Percentiles rank a stretch among this genome's conserved stretches.
phyloP scores from a whole-genome alignment of 108 stramenopile genomes.

The Pseudonitzschia multistriata region DNA sequence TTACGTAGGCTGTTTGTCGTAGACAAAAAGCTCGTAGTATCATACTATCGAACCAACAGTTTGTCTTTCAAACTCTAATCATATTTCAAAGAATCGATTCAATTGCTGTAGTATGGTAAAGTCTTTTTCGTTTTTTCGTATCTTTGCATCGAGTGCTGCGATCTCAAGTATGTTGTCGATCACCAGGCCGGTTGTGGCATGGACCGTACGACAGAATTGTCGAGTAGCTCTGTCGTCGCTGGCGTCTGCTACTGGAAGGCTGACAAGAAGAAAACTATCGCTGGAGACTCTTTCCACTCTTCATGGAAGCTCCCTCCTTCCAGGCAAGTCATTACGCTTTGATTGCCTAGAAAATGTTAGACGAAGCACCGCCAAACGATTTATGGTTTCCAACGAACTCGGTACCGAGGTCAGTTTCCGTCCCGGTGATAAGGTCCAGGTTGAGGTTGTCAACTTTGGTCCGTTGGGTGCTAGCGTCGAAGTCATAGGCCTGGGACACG shows the following conservation, averaged over 20 bases:
- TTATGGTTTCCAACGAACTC: conserved; percentile 9
- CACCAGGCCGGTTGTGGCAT: conserved; percentile 21
- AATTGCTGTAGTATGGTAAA: not conserved
- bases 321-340: not conserved
- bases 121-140: not conserved
- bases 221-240: not conserved
- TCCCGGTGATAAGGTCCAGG: conserved; percentile 62
- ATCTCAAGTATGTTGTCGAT: not conserved
- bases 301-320: not conserved
- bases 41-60: no score
- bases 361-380: not conserved
- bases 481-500: conserved; percentile 62
- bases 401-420: conserved; percentile 31
- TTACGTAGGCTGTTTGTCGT: no score
- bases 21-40: no score
- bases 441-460: conserved; percentile 76
- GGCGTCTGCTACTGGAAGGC: not conserved
- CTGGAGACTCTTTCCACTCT: not conserved
- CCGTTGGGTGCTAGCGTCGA: conserved; percentile 76
- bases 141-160: conserved; percentile 4
- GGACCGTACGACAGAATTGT: conserved; percentile 14
- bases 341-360: not conserved
- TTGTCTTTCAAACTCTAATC: no score
- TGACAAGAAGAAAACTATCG: not conserved
- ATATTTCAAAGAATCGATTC: no score